A percentile compares a stretch with the other conserved stretches of the same genome.
phyloP scores from a whole-genome alignment of 2,329 filamentous ascomycete genomes.

The Phialocephala sp. region DNA sequence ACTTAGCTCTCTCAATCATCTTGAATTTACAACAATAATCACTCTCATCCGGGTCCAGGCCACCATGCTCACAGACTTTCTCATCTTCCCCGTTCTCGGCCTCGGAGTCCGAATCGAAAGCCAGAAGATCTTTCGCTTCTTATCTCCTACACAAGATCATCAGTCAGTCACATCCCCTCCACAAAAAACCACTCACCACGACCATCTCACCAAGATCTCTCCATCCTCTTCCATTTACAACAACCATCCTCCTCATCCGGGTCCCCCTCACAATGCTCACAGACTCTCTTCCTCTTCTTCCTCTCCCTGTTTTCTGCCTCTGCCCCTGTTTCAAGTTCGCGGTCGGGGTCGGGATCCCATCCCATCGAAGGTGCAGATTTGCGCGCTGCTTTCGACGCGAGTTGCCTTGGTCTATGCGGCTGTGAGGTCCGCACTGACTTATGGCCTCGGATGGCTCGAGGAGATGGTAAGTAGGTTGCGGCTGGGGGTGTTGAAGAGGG shows the following conservation, averaged over 20 bases:
- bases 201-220: background rate
- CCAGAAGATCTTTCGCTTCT: no score
- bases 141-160: no score
- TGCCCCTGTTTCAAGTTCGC: background rate
- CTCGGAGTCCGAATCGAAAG: background rate
- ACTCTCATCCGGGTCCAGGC: background rate
- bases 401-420: background rate
- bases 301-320: background rate
- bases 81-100: background rate
- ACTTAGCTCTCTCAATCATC: background rate
- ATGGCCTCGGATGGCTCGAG: background rate
- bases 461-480: background rate
- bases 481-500: no score
- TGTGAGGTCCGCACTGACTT: background rate
- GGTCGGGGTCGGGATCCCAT: background rate
- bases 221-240: background rate
- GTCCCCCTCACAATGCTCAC: background rate
- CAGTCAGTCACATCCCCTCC: no score
- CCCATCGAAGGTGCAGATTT: background rate
- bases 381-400: background rate
- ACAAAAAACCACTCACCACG: no score
- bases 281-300: background rate
- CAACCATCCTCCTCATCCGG: background rate
- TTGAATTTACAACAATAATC: background rate
- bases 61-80: background rate